phyloP scores from a whole-genome alignment of 805 yeast genomes.

The Wickerhamomyces ciferrii region DNA sequence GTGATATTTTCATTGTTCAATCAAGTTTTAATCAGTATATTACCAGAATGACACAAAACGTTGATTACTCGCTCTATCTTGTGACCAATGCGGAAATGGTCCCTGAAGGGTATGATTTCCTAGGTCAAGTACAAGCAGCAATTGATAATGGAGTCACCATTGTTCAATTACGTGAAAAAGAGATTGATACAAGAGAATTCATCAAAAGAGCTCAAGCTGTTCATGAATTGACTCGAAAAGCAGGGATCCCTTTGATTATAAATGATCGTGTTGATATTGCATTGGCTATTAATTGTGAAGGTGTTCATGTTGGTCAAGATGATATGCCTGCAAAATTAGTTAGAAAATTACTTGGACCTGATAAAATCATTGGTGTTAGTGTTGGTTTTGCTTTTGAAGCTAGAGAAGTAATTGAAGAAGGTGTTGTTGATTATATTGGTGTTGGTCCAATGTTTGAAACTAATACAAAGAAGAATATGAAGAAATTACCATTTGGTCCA shows the following conservation, averaged over 20 bases:
- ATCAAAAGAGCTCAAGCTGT: slow-evolving; percentile 54
- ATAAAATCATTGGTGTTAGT: slow-evolving; percentile 76
- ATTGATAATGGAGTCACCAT: slow-evolving; percentile 71
- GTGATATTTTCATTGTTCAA: too few relatives aligned
- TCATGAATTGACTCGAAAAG: slow-evolving; percentile 53
- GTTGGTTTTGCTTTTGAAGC: slow-evolving; percentile 58
- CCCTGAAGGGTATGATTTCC: slow-evolving; percentile 51
- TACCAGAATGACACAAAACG: not conserved
- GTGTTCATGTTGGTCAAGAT: slow-evolving; percentile 90
- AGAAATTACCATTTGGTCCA: slow-evolving; percentile 60
- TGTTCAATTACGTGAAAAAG: slow-evolving; percentile 81
- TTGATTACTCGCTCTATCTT: slow-evolving; percentile 61
- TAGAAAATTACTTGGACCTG: slow-evolving; percentile 61
- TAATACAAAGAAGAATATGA: slow-evolving; percentile 55
- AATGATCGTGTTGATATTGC: slow-evolving; percentile 90
- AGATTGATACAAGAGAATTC: slow-evolving; percentile 62
- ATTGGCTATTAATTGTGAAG: slow-evolving; percentile 83
- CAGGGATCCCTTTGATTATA: slow-evolving; percentile 71
- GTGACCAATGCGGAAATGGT: slow-evolving; percentile 79
- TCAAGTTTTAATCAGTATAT: not conserved
- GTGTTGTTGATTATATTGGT: slow-evolving; percentile 72
- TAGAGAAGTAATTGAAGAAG: slow-evolving; percentile 37
- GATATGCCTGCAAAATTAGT: slow-evolving; percentile 62
- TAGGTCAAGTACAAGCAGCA: slow-evolving; percentile 58
- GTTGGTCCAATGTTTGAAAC: slow-evolving; percentile 79